Conservation (phyloP, 2,329 filamentous ascomycete genomes). For the Coniochaeta sp. region DNA sequence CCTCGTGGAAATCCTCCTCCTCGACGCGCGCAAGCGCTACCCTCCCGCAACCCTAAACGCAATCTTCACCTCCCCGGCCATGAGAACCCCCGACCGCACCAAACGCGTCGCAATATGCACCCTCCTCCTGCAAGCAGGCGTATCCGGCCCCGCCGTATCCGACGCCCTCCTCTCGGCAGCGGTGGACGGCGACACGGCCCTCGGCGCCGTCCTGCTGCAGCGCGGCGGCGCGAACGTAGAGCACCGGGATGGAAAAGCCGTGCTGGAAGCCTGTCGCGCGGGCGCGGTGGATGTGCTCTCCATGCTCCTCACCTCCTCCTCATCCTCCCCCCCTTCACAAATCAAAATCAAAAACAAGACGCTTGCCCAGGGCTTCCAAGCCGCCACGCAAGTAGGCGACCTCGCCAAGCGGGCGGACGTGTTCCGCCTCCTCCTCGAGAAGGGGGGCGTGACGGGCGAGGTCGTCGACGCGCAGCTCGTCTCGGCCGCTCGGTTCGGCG, state of each 20-base stretch:
- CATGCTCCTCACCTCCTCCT: slow-evolving; percentile 38
- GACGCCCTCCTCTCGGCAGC: slow-evolving; percentile 44
- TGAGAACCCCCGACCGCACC: slow-evolving; percentile 28
- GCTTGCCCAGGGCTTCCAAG: slow-evolving; percentile 45
- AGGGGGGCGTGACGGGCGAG: slow-evolving; percentile 40
- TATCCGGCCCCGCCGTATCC: slow-evolving; percentile 37
- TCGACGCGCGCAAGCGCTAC: slow-evolving; percentile 25
- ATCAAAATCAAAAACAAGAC: slow-evolving; percentile 31
- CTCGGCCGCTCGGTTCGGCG: slow-evolving; percentile 43
- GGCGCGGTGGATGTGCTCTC: slow-evolving; percentile 42
- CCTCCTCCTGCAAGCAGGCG: slow-evolving; percentile 37
- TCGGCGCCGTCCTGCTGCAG: slow-evolving; percentile 41
- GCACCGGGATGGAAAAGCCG: slow-evolving; percentile 43
- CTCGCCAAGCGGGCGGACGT: slow-evolving; percentile 40
- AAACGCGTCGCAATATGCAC: slow-evolving; percentile 35
- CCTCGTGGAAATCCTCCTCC: slow-evolving; percentile 39
- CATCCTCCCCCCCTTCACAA: no score
- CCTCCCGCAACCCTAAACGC: slow-evolving; percentile 29
- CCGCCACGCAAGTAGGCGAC: slow-evolving; percentile 45
- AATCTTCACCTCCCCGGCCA: slow-evolving; percentile 35
- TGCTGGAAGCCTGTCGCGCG: slow-evolving; percentile 46
- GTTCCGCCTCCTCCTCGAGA: slow-evolving; percentile 41
- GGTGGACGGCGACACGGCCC: slow-evolving; percentile 42
- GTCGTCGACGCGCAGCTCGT: slow-evolving; percentile 46
- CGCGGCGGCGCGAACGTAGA: slow-evolving; percentile 44